These are phyloP conservation scores for Hymenoscyphus salicellus DNA, from an alignment of 2,329 filamentous ascomycete species.

Conservation along the genomic window DNA sequence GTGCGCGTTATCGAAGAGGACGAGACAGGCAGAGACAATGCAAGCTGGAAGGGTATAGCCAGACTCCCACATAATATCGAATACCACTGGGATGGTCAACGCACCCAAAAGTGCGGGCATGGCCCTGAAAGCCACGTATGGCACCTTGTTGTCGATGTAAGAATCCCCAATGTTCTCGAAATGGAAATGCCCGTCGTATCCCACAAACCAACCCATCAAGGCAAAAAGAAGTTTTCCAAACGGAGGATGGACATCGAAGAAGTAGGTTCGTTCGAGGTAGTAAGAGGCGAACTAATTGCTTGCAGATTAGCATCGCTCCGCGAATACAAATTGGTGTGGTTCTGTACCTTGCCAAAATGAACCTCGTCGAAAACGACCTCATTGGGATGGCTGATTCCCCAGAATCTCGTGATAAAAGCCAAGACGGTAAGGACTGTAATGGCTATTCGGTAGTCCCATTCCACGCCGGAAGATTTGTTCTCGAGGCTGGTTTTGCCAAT, in stretches of 20 bases:
- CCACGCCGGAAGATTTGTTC: constrained; percentile 47
- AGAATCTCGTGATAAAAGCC: constrained; percentile 91
- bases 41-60: constrained; percentile 94
- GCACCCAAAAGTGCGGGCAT: constrained; percentile 90
- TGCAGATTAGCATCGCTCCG: constrained; percentile 12
- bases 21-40: constrained; percentile 76
- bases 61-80: constrained; percentile 99
- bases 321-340: not conserved
- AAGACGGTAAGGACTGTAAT: constrained; percentile 74
- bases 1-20: constrained; percentile 96
- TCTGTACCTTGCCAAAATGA: constrained; percentile 91
- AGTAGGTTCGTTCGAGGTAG: constrained; percentile 96
- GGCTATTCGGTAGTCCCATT: constrained; percentile 81
- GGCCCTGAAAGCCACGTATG: constrained; percentile 92
- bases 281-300: constrained; percentile 64
- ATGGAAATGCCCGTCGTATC: constrained; percentile 94
- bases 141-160: constrained; percentile 94
- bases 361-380: constrained; percentile 99
- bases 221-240: constrained; percentile 98
- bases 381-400: constrained; percentile 90
- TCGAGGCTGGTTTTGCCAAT: constrained; percentile 44
- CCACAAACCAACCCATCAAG: constrained; percentile 94
- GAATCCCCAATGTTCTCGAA: constrained; percentile 99
- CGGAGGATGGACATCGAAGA: constrained; percentile 98
- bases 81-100: constrained; percentile 88